phyloP scores from a whole-genome alignment of 2,329 filamentous ascomycete genomes.

The Botrytis fabae region DNA sequence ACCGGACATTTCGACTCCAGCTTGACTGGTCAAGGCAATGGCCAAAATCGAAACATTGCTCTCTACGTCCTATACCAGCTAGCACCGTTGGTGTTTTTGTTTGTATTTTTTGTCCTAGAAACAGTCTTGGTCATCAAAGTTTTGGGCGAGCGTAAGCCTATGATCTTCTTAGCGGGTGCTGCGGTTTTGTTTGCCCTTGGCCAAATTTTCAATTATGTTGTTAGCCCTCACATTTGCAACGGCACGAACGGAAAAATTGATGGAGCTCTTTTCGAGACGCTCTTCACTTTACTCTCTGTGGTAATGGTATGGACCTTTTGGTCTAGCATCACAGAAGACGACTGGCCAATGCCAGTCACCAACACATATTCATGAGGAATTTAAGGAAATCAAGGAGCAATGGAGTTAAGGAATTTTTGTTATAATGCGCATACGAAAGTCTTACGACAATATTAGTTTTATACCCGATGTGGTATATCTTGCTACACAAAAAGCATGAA shows the following conservation, averaged over 20 bases:
- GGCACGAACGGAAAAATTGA: slow-evolving; percentile 85
- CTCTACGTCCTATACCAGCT: slow-evolving; percentile 95
- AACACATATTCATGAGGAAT: slow-evolving; percentile 38
- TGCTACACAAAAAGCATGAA: slow-evolving; percentile 30
- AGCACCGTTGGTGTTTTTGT: slow-evolving; percentile 83
- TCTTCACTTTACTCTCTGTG: slow-evolving; percentile 87
- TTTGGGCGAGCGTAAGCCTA: slow-evolving; percentile 85
- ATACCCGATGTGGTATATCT: slow-evolving; percentile 29
- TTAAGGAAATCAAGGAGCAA: slow-evolving; percentile 24
- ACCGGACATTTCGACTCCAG: slow-evolving; percentile 74
- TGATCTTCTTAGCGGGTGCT: slow-evolving; percentile 79
- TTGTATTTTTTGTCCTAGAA: slow-evolving; percentile 83
- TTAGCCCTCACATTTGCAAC: slow-evolving; percentile 87
- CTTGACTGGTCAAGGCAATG: slow-evolving; percentile 44
- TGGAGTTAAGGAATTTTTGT: slow-evolving; percentile 37
- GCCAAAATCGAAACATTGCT: slow-evolving; percentile 68
- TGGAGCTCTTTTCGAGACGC: slow-evolving; percentile 85
- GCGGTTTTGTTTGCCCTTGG: slow-evolving; percentile 83
- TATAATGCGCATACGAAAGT: slow-evolving; percentile 32
- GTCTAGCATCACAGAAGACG: slow-evolving; percentile 98
- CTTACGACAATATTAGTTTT: slow-evolving; percentile 38
- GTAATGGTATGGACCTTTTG: slow-evolving; percentile 90
- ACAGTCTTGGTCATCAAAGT: slow-evolving; percentile 79
- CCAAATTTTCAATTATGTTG: slow-evolving; percentile 93
- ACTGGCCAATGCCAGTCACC: slow-evolving; percentile 71